Base-by-base conservation (phyloP, 2,329 filamentous ascomycete species). In the Colletotrichum coccodes region DNA sequence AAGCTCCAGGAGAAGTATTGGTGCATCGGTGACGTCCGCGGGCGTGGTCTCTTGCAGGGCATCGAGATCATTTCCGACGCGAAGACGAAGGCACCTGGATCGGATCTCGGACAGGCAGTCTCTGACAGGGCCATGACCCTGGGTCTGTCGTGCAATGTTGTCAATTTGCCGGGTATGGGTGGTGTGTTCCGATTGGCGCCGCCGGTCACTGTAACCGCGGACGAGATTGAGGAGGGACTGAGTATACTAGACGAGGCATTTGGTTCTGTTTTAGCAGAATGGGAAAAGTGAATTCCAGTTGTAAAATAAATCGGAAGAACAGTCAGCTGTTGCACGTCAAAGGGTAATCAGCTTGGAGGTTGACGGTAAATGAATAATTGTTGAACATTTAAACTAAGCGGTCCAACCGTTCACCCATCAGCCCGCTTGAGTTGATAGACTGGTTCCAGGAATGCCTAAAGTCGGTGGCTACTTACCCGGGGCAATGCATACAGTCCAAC, bases 11-110 rank as follows among this genome's bases (percentile, higher is more conserved):
- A 82, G 21, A 82, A 83, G 56, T 86, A 87, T 71, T 82, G 81
- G 64, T 87, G 85, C 72, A 84, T 88, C 36, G 85, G 86, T 0
- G 85, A 87, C 65, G 81, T 88, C 0, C 80, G 86, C 8, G 85
- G 86, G 0, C 79, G 83, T 0, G 86, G 85, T 0, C 77, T 88
- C 4, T 79, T 87, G 74, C 81, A 81, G 23, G 85, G 84, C 0
- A 78, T 87, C 34, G 85, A 87, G 74, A 85, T 87, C 49, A 83
- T 88, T 16, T 77, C 79, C 0, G 79, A 86, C 47, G 73, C 76
- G 1, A 68, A 80, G 60, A 84, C 81, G 0, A 85, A 84, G 69
- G 79, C 77, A 0, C 80, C 82, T 0, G 85, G 79, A 0, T 69
- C 80, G 1, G 81, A 83, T 1, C 73, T 87, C 3, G 85, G 83